Evolutionary conservation across 768 basidiomycete species (phyloP), one percentile per base, ranked within the genome.

Genomic region (Termitomyces sp.): DNA sequence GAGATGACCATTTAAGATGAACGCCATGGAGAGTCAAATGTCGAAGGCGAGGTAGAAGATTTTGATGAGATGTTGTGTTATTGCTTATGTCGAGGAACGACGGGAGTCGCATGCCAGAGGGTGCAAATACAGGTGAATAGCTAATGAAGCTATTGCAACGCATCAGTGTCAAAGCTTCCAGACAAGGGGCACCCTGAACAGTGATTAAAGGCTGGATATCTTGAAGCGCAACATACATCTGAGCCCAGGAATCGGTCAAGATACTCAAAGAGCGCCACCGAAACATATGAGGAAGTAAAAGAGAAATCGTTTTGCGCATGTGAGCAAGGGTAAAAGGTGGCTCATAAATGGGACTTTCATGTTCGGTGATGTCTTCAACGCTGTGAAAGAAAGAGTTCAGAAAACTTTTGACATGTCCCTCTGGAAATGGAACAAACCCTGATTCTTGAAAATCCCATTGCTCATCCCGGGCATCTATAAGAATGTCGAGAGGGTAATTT

Each of bases 101-200:
- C 12, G 71, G 71, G 14, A 66, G 65, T 56, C 70, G 73, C 64
- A 78, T 67, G 5, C 69, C 59, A 11, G 56, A 55, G 5, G 82
- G 79, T 57, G 71, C 72, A 66, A 84, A 83, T 27, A 66, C 61
- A 17, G 70, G 70, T 5, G 70, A 70, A 62, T 76, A 78, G 60
- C 78, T 75, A 51, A 76, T 72, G 61, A 78, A 82, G 55, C 82
- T 80, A 62, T 84, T 84, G 68, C 82, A 86, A 32, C 79, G 79
- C 76, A 84, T 81, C 19, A 86, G 70, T 27, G 75, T 74, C 44
- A 86, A 67, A 5, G 73, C 76, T 64, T 82, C 77, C 41, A 84
- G 75, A 21, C 63, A 62, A 8, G 76, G 75, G 9, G 77, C 77
- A 40, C 76, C 74, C 28, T 59, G 46, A 16, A 66, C 62, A 32